These are phyloP conservation scores for Zasmidium cellare DNA, from an alignment of 2,329 filamentous ascomycete species.

Conservation along the genomic window DNA sequence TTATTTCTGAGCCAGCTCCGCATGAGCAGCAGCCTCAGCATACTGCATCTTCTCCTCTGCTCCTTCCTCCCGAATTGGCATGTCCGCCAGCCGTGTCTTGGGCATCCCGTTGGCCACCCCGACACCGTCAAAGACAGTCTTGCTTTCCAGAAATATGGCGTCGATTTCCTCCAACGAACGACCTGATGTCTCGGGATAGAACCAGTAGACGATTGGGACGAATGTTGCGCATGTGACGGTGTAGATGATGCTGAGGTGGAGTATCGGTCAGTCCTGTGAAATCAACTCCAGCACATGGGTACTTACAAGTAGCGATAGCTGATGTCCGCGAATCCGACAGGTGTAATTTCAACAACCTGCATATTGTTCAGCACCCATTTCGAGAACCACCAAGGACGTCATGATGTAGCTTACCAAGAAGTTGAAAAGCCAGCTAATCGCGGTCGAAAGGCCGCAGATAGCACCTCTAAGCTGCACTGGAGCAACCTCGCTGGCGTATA, in stretches of 20 bases:
- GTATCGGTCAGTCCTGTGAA: too few species aligned
- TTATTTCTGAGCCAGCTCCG: too few species aligned
- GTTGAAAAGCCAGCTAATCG: slow-evolving; percentile 52
- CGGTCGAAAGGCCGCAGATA: slow-evolving; percentile 37
- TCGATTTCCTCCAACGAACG: slow-evolving; percentile 35
- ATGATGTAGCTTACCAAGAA: slow-evolving; percentile 17
- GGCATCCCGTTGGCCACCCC: too few species aligned
- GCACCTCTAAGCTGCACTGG: slow-evolving; percentile 25
- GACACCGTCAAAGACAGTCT: too few species aligned
- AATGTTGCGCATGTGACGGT: slow-evolving; percentile 2
- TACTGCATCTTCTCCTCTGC: too few species aligned
- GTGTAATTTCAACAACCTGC: slow-evolving; percentile 34
- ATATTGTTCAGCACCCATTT: neutral
- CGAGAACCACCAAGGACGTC: neutral
- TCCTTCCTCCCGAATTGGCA: too few species aligned
- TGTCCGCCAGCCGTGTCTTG: too few species aligned
- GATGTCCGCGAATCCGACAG: slow-evolving; percentile 31
- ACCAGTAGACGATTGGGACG: slow-evolving; percentile 28
- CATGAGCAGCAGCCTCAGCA: too few species aligned
- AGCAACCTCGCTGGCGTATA: slow-evolving; percentile 26
- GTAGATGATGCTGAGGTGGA: neutral
- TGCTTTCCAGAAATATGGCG: slow-evolving; percentile 20
- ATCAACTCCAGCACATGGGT: too few species aligned
- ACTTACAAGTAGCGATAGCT: slow-evolving; percentile 28
- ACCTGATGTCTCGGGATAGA: slow-evolving; percentile 33